Evolutionary conservation across 1,284 basidiomycete genomes (phyloP).

Genomic region (Rhodotorula sp.): DNA sequence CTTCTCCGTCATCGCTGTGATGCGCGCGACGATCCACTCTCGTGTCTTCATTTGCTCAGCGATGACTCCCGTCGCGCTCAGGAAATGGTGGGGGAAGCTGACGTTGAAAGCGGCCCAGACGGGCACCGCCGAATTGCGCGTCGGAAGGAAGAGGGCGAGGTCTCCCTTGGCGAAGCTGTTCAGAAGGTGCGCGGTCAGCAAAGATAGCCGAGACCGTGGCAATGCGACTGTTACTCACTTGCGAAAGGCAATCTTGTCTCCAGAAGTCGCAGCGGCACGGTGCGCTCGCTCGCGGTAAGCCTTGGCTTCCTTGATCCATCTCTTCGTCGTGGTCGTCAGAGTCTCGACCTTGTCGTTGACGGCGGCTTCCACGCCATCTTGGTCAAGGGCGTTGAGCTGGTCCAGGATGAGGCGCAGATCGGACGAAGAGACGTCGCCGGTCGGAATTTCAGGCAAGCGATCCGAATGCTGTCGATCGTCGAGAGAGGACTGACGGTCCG

Average conservation of each 20-base stretch:
- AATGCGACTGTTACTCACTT: slow-evolving; percentile 52
- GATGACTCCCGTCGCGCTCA: slow-evolving; percentile 77
- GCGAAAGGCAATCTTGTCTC: slow-evolving; percentile 86
- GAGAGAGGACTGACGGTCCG: slow-evolving; percentile 44
- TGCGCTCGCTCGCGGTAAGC: slow-evolving; percentile 86
- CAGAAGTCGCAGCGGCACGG: slow-evolving; percentile 41
- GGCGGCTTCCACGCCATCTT: slow-evolving; percentile 76
- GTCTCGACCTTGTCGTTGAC: slow-evolving; percentile 65
- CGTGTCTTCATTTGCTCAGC: slow-evolving; percentile 63
- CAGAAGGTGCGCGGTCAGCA: not conserved
- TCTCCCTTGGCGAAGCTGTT: slow-evolving; percentile 77
- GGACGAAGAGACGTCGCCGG: slow-evolving; percentile 55
- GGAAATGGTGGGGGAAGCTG: slow-evolving; percentile 91
- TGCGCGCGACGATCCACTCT: slow-evolving; percentile 51
- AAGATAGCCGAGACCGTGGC: fast-evolving
- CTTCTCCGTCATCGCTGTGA: slow-evolving; percentile 48
- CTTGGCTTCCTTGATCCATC: slow-evolving; percentile 95
- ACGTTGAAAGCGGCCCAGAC: slow-evolving; percentile 97
- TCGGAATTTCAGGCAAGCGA: slow-evolving; percentile 39
- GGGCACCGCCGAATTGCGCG: slow-evolving; percentile 83
- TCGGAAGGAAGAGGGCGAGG: slow-evolving; percentile 90
- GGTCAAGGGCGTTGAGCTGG: slow-evolving; percentile 63
- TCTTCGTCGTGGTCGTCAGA: slow-evolving; percentile 71
- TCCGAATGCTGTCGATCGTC: slow-evolving; percentile 53
- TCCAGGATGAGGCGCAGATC: slow-evolving; percentile 59